Base-by-base conservation (phyloP, 345 rosid genomes). In the Draba incana region DNA sequence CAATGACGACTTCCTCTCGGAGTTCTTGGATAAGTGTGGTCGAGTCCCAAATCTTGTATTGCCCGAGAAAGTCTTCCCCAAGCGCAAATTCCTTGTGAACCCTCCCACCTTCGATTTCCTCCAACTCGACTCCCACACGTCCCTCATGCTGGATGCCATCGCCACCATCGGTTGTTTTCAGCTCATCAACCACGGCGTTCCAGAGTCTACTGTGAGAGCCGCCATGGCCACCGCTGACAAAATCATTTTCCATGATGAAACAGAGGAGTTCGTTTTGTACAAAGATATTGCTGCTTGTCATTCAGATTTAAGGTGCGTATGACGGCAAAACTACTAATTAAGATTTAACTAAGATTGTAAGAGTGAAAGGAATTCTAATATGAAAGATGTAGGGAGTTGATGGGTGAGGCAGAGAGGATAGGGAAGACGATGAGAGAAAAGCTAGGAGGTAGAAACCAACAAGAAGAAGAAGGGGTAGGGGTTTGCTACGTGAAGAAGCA, bases 11-110 rank as follows among this genome's bases (percentile, higher is more conserved):
- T 83, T 88, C 62, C 88, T 90, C 63, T 71, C 88, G 3, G 86
- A 90, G 55, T 93, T 85, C 79, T 86, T 93, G 20, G 89, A 90
- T 58, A 82, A 82, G 67, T 84, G 93, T 2, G 80, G 80, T 20
- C 88, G 90, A 4, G 94, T 90, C 12, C 97, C 96, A 10, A 89
- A 88, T 76, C 86, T 92, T 60, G 64, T 88, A 27, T 75, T 90
- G 71, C 96, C 96, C 1, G 96, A 88, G 43, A 87, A 81, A 49
- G 81, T 88, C 53, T 93, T 90, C 69, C 97, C 94, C 5, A 85
- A 77, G 70, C 96, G 85, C 57, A 85, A 77, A 57, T 74, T 82
- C 72, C 76, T 86, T 11, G 77, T 79, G 5, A 85, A 82, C 62
- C 97, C 90, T 42, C 84, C 90, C 3, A 72, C 57, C 58, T 71